These are phyloP conservation scores for Marasmius sp. DNA, from an alignment of 1,284 basidiomycete species.

Conservation along the genomic window DNA sequence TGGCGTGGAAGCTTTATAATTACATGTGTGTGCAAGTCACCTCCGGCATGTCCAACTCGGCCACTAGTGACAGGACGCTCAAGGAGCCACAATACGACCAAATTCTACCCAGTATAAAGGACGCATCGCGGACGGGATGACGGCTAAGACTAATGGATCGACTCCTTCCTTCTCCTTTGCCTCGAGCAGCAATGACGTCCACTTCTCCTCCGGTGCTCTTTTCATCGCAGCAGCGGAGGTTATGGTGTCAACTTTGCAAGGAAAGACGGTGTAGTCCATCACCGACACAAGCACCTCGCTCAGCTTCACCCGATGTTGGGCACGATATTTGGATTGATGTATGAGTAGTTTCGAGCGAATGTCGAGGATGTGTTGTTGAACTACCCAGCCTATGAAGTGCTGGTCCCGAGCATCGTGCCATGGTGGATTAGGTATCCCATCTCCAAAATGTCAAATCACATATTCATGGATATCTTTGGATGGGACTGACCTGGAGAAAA, in stretches of 20 bases:
- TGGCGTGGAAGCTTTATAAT: no score
- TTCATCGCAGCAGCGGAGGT: background rate
- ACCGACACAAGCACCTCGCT: background rate
- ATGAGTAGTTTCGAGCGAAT: background rate
- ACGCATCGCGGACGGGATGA: background rate
- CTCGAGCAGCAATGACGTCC: background rate
- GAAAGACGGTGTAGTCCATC: background rate
- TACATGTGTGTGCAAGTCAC: no score
- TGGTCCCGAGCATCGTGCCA: background rate
- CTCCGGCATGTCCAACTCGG: no score
- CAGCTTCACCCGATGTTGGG: background rate
- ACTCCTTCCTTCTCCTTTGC: background rate
- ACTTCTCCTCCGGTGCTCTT: background rate
- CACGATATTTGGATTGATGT: background rate
- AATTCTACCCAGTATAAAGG: background rate
- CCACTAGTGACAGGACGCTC: background rate
- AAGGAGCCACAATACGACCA: background rate
- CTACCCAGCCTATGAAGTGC: background rate
- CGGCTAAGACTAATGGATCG: background rate
- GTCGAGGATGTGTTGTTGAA: background rate
- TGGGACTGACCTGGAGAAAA: no score
- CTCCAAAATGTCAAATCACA: background rate
- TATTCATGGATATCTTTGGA: no score
- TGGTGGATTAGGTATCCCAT: background rate
- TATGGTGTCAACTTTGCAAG: background rate